phyloP scores from a whole-genome alignment of 1,284 basidiomycete genomes.

The Boletus subluridellus region DNA sequence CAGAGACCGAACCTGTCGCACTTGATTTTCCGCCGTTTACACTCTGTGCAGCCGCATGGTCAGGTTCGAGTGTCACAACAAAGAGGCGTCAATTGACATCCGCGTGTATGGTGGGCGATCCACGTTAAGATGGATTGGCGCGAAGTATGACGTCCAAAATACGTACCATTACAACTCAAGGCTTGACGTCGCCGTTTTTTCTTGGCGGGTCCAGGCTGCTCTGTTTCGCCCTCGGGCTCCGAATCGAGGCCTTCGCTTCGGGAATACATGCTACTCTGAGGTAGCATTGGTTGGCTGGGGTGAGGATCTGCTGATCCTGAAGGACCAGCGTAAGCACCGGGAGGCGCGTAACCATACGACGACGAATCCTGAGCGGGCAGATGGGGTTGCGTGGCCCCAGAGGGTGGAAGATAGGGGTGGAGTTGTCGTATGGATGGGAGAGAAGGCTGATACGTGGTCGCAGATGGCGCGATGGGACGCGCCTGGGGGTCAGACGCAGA shows the following conservation, averaged over 20 bases:
- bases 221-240: slow-evolving; percentile 46
- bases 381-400: slow-evolving; percentile 26
- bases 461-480: slow-evolving; percentile 26
- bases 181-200: slow-evolving; percentile 73
- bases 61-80: slow-evolving; percentile 2
- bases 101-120: slow-evolving; percentile 1
- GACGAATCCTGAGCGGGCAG: slow-evolving; percentile 18
- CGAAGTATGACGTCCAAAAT: slow-evolving; percentile 12
- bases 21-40: slow-evolving; percentile 60
- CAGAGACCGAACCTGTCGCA: slow-evolving; percentile 50
- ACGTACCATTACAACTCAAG: slow-evolving; percentile 72
- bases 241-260: slow-evolving; percentile 43
- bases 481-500: slow-evolving; percentile 23
- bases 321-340: slow-evolving; percentile 21
- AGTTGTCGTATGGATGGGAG: slow-evolving; percentile 66
- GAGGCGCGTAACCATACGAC: slow-evolving; percentile 29
- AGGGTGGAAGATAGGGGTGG: slow-evolving; percentile 55
- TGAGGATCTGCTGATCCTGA: slow-evolving; percentile 32
- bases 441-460: slow-evolving; percentile 31
- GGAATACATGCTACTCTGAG: slow-evolving; percentile 30
- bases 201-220: slow-evolving; percentile 57
- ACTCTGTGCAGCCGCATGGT: slow-evolving; percentile 38
- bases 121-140: slow-evolving; percentile 12
- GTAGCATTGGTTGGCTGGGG: slow-evolving; percentile 21
- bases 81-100: slow-evolving; percentile 1